Conservation (phyloP, 169 alveolate species). For the Babesia ovata region DNA sequence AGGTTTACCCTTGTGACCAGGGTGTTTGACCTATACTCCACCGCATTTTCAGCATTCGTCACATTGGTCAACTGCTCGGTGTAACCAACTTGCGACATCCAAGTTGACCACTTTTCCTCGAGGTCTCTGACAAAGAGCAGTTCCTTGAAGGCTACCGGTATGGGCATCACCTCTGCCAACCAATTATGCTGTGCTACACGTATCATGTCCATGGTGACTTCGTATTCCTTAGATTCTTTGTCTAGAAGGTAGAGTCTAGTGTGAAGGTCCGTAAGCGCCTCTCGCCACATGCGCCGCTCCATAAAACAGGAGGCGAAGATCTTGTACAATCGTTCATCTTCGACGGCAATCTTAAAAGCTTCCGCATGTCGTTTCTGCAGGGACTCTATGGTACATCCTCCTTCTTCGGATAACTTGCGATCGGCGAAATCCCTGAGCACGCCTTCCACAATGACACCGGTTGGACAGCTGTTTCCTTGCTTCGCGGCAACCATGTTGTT, state of each 20-base stretch:
- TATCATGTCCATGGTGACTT: constrained; percentile 17
- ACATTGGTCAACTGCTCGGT: constrained; percentile 29
- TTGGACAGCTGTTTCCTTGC: not conserved
- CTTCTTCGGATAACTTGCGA: not conserved
- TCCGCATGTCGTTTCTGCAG: not conserved
- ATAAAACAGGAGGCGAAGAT: constrained; percentile 31
- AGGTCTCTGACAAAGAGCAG: constrained; percentile 42
- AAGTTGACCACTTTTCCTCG: constrained; percentile 18
- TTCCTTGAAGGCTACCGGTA: constrained; percentile 49
- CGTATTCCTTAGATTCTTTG: constrained; percentile 37
- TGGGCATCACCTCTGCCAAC: constrained; percentile 43
- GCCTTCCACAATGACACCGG: not conserved
- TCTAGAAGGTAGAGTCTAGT: constrained; percentile 51
- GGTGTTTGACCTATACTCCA: not conserved
- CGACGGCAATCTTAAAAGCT: not conserved
- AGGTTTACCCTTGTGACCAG: constrained; percentile 24
- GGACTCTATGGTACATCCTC: not conserved
- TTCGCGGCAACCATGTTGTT: not conserved
- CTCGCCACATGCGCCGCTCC: constrained; percentile 30
- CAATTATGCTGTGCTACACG: constrained; percentile 22
- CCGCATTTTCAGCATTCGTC: not conserved
- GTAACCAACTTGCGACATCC: constrained; percentile 62
- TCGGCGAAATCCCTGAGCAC: constrained; percentile 16
- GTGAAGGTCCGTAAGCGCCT: constrained; percentile 38
- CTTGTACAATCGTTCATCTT: constrained; percentile 50